These are phyloP conservation scores for Populus hybrid DNA, from an alignment of 441 rosid species.

Conservation along the genomic window DNA sequence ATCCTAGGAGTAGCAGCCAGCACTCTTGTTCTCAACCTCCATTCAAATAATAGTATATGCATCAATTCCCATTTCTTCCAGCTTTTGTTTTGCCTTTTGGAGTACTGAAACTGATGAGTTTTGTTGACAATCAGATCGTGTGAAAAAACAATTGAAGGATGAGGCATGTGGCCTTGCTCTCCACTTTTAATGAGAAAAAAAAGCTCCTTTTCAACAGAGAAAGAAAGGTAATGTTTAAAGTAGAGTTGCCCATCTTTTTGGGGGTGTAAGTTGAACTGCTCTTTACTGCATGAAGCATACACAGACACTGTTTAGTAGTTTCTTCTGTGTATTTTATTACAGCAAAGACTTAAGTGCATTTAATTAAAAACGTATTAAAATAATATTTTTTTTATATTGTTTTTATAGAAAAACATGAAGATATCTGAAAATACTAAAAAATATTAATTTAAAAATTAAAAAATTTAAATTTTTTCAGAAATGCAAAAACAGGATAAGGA, in stretches of 20 bases:
- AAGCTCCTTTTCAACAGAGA: background rate
- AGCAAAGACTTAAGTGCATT: background rate
- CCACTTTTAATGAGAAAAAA: background rate
- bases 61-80: background rate
- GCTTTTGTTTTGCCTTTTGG: constrained; percentile 2
- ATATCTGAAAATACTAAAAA: too few relatives aligned
- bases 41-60: background rate
- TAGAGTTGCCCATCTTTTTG: background rate
- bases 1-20: background rate
- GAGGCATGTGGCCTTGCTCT: background rate
- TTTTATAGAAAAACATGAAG: too few relatives aligned
- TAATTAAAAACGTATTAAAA: too few relatives aligned
- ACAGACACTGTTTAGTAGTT: background rate
- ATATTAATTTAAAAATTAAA: too few relatives aligned
- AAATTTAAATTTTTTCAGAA: too few relatives aligned
- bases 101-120: background rate
- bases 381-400: too few relatives aligned
- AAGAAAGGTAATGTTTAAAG: background rate
- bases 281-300: constrained; percentile 1
- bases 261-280: background rate
- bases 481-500: background rate
- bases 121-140: background rate
- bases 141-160: background rate
- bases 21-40: background rate
- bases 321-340: background rate